phyloP scores from a whole-genome alignment of 75 land plant genomes.

The Larix kaempferi region DNA sequence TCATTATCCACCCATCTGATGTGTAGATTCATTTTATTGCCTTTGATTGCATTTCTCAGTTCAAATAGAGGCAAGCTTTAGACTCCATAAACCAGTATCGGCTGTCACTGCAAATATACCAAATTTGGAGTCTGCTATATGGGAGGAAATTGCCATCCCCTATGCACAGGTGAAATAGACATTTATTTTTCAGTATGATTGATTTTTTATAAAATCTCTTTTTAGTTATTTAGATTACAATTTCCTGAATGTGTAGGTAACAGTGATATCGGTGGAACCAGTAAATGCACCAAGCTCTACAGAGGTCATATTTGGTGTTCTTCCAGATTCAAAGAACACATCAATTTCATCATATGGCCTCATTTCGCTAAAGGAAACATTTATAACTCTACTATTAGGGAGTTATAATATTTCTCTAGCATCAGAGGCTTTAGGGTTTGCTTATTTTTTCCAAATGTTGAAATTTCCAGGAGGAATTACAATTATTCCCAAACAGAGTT shows the following conservation, averaged over 20 bases:
- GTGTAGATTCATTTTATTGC: background rate
- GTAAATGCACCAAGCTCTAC: conserved; percentile 5
- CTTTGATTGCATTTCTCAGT: conserved; percentile 8
- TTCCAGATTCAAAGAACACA: conserved; percentile 9
- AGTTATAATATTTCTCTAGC: conserved; percentile 16
- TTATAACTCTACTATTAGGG: conserved; percentile 9
- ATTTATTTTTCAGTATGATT: background rate
- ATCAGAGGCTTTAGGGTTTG: conserved; percentile 10
- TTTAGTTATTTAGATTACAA: background rate
- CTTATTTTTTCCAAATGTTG: conserved; percentile 13
- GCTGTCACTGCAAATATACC: conserved; percentile 8
- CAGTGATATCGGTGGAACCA: conserved; percentile 7
- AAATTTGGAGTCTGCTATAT: conserved; percentile 10
- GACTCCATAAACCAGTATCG: conserved; percentile 5
- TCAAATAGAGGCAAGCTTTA: conserved; percentile 23
- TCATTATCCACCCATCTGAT: background rate
- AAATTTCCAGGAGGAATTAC: conserved; percentile 28
- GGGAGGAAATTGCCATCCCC: conserved; percentile 16
- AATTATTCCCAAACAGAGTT: conserved; percentile 15
- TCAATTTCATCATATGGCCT: conserved; percentile 11
- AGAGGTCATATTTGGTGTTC: conserved; percentile 13
- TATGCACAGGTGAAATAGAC: background rate
- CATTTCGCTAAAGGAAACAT: conserved; percentile 11
- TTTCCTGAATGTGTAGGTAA: conserved; percentile 11
- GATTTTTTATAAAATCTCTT: background rate